These are phyloP conservation scores for Camelina neglecta DNA, from an alignment of 345 rosid species.

Conservation along the genomic window DNA sequence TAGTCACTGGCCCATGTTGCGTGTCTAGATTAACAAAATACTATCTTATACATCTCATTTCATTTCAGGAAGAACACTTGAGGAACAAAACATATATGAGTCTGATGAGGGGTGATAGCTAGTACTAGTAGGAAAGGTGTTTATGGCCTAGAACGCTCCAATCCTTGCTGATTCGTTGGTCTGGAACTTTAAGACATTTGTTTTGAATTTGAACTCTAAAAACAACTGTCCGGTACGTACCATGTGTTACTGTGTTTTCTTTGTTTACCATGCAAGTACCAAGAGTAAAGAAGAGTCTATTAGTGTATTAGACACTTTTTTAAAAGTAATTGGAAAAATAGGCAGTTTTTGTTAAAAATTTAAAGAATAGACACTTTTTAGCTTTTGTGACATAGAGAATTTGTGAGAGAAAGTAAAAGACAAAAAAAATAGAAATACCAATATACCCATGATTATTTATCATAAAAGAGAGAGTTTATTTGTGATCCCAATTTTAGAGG, in stretches of 20 bases:
- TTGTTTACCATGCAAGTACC: neutral
- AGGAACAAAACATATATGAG: neutral
- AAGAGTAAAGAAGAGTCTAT: neutral
- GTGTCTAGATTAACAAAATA: neutral
- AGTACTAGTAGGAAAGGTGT: neutral
- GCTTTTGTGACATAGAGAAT: no score
- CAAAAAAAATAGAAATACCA: no score
- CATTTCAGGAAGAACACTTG: conserved; percentile 7
- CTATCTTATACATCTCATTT: neutral
- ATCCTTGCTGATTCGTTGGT: neutral
- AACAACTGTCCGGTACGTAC: neutral
- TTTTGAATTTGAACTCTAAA: neutral
- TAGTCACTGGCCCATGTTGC: neutral
- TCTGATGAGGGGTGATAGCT: neutral
- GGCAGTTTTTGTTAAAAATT: no score
- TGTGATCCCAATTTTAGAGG: no score
- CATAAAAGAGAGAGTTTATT: no score
- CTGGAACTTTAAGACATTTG: neutral
- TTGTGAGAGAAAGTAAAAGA: no score
- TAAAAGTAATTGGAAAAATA: no score
- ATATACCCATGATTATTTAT: no score
- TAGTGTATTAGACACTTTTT: no score
- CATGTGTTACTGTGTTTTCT: neutral
- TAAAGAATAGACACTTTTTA: no score
- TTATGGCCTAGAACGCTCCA: neutral